Evolutionary conservation across 2,329 filamentous ascomycete genomes (phyloP), one percentile per base, ranked within the genome.

Genomic region (Cyphellophora europaea): DNA sequence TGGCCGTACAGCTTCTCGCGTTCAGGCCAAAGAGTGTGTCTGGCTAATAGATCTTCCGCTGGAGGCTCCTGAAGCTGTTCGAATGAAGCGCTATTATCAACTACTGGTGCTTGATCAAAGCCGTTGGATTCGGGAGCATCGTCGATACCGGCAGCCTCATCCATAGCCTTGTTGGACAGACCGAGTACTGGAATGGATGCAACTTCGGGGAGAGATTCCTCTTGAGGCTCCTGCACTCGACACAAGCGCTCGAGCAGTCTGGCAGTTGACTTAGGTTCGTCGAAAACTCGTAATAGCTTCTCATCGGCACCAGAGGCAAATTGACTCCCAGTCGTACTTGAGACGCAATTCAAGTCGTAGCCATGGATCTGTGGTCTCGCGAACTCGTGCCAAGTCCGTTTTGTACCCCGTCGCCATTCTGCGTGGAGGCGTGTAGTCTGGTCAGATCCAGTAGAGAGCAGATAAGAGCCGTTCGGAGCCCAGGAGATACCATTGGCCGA

Each of bases 301-400:
- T 98, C 91, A 47, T 98, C 91, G 3, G 91, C 91, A 5, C 91
- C 91, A 2, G 88, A 93, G 14, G 96, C 81, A 54, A 98, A 98
- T 48, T 80, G 81, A 5, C 75, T 71, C 5, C 72, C 59, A 5
- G 76, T 78, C 4, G 95, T 67, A 1, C 78, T 73, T 52, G 87
- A 82, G 44, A 96, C 79, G 57, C 91, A 96, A 65, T 96, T 98
- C 36, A 98, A 71, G 56, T 98, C 89, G 57, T 98, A 98, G 23
- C 91, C 91, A 56, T 98, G 91, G 45, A 98, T 98, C 56, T 98
- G 91, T 3, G 91, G 91, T 32, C 91, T 72, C 1, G 88, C 82
- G 66, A 96, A 87, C 57, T 98, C 91, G 58, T 96, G 89, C 91
- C 91, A 98, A 8, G 85, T 86, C 27, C 43, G 36, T 10, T 49